Conservation (phyloP, 1,284 basidiomycete species). For the Pyrrhoderma lamaoense region DNA sequence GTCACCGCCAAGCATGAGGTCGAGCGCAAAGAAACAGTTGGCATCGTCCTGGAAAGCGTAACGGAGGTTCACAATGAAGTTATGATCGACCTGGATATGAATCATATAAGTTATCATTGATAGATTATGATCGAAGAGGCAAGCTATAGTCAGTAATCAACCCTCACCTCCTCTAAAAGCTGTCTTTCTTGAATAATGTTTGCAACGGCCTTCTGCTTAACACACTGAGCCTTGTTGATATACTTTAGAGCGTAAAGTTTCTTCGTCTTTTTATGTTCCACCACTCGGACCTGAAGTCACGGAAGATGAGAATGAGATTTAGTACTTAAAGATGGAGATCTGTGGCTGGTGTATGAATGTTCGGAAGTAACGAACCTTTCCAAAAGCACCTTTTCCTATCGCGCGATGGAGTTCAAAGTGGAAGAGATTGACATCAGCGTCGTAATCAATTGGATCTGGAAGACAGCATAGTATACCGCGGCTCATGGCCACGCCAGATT, state of each 20-base stretch:
- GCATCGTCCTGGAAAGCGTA: slow-evolving; percentile 98
- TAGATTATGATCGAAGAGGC: too few species aligned
- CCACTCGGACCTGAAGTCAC: slow-evolving; percentile 67
- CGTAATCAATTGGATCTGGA: slow-evolving; percentile 85
- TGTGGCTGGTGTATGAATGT: slow-evolving; percentile 2
- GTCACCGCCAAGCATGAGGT: slow-evolving; percentile 95
- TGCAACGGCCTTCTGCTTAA: slow-evolving; percentile 87
- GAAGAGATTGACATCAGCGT: slow-evolving; percentile 89
- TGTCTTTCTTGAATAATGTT: slow-evolving; percentile 93
- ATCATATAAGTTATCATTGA: too few species aligned
- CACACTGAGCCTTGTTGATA: slow-evolving; percentile 91
- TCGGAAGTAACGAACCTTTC: slow-evolving; percentile 59
- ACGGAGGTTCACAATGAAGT: slow-evolving; percentile 89
- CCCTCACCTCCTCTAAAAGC: slow-evolving; percentile 76
- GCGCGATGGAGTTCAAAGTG: slow-evolving; percentile 93
- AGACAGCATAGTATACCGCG: slow-evolving; percentile 44
- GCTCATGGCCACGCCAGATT: too few species aligned
- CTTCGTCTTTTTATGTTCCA: slow-evolving; percentile 92
- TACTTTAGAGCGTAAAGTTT: slow-evolving; percentile 95
- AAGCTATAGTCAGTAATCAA: slow-evolving; percentile 21
- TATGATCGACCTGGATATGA: slow-evolving; percentile 80
- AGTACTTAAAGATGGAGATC: slow-evolving; percentile 3
- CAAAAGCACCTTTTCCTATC: slow-evolving; percentile 96
- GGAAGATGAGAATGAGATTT: slow-evolving; percentile 4
- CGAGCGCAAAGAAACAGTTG: slow-evolving; percentile 96